A percentile compares a stretch with the other conserved stretches of the same genome.
Evolutionary conservation across 306 rosid species (phyloP).

Genomic region (Arachis hypogaea): DNA sequence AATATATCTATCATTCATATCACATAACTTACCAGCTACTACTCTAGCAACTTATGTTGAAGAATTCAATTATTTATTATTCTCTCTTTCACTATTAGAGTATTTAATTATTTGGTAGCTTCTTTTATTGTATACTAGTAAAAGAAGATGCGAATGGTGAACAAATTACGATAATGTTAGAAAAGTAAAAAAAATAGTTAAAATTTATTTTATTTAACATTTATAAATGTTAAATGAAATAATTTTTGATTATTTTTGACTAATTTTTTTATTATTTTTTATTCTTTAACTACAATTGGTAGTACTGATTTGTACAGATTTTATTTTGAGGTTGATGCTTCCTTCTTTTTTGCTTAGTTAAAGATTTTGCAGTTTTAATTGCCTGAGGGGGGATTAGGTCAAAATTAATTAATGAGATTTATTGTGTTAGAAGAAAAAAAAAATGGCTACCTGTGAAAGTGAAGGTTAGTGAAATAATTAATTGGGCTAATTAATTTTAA

Average conservation of each 20-base stretch:
- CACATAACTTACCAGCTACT: neutral
- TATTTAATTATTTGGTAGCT: neutral
- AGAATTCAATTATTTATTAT: neutral
- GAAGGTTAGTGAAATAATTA: neutral
- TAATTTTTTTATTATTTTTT: no score
- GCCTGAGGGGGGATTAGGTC: no score
- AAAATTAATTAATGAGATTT: no score
- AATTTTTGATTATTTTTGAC: no score
- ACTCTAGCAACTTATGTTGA: neutral
- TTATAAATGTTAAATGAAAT: no score
- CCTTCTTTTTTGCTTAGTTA: neutral
- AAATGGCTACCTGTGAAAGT: neutral
- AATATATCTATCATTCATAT: neutral
- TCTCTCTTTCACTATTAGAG: neutral
- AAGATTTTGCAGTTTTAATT: neutral
- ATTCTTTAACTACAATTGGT: no score
- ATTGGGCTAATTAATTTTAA: neutral
- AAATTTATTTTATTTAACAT: no score
- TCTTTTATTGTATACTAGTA: constrained; percentile 19
- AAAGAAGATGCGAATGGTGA: constrained; percentile 14
- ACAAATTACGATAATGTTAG: neutral
- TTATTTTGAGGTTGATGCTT: neutral
- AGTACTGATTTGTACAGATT: neutral
- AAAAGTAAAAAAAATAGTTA: no score
- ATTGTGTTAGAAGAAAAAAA: neutral